Evolutionary conservation across 306 rosid species (phyloP).

Genomic region (Begonia peltatifolia): DNA sequence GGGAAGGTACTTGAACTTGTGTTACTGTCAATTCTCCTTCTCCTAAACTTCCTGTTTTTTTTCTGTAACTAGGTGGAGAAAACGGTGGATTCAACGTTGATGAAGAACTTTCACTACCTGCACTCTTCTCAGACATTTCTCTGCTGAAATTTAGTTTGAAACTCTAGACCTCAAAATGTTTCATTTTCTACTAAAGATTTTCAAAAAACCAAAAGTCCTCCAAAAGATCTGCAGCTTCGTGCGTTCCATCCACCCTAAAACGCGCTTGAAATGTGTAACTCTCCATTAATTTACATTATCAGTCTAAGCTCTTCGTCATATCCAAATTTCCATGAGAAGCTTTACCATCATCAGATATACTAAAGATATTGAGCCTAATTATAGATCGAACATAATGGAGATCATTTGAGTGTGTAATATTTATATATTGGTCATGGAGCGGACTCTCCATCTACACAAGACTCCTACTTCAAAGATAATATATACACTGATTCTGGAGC

Average conservation of each 20-base stretch:
- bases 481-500: too few species aligned
- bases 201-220: slow-evolving; percentile 78
- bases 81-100: too few species aligned
- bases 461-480: too few species aligned
- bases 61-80: slow-evolving; percentile 7
- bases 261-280: slow-evolving; percentile 21
- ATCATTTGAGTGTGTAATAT: too few species aligned
- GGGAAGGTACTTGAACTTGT: slow-evolving; percentile 29
- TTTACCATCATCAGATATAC: too few species aligned
- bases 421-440: too few species aligned
- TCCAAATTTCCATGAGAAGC: too few species aligned
- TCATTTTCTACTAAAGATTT: slow-evolving; percentile 52
- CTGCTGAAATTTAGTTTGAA: slow-evolving; percentile 18
- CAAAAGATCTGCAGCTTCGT: slow-evolving; percentile 51
- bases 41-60: slow-evolving; percentile 9
- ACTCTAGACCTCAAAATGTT: slow-evolving; percentile 52
- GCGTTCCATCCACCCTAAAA: slow-evolving; percentile 22
- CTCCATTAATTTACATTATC: slow-evolving; percentile 3
- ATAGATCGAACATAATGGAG: too few species aligned
- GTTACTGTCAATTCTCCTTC: slow-evolving; percentile 9
- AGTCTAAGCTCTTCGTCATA: too few species aligned
- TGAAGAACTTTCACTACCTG: not conserved
- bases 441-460: too few species aligned
- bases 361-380: too few species aligned
- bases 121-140: slow-evolving; percentile 19